Conservation (phyloP, 345 rosid species). For the Nephelium lappaceum region DNA sequence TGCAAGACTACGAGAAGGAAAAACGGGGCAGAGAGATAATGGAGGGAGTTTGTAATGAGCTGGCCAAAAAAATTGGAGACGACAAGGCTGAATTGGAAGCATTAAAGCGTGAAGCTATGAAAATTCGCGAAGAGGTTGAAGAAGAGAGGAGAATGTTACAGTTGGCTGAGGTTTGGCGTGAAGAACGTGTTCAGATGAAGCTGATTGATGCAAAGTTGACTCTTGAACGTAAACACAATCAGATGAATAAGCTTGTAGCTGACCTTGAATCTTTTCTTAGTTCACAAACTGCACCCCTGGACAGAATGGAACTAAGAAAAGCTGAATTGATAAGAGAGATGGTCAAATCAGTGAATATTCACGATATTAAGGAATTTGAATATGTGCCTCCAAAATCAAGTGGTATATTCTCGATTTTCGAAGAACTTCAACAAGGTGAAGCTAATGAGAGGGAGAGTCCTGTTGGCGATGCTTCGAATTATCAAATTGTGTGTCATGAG, state of each 20-base stretch:
- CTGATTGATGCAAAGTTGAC: constrained; percentile 41
- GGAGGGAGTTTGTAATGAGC: constrained; percentile 33
- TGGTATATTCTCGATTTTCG: constrained; percentile 34
- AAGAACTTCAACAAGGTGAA: constrained; percentile 31
- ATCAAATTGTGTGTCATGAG: constrained; percentile 10
- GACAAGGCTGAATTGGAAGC: constrained; percentile 39
- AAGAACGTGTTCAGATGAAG: constrained; percentile 52
- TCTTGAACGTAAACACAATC: constrained; percentile 42
- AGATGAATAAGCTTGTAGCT: constrained; percentile 44
- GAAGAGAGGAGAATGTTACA: constrained; percentile 50
- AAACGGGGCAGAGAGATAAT: constrained; percentile 37
- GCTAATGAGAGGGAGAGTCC: constrained; percentile 30
- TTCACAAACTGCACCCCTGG: constrained; percentile 25
- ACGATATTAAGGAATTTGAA: constrained; percentile 36
- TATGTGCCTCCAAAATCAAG: constrained; percentile 37
- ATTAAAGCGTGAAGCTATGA: constrained; percentile 26
- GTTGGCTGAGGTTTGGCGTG: constrained; percentile 52
- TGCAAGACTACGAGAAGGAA: constrained; percentile 36
- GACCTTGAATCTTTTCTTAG: constrained; percentile 41
- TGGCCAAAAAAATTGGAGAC: constrained; percentile 34
- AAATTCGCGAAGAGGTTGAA: constrained; percentile 34
- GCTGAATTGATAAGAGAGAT: constrained; percentile 37
- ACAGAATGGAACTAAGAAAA: constrained; percentile 33
- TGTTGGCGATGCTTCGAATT: constrained; percentile 10
- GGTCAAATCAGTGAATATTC: constrained; percentile 34